phyloP scores from a whole-genome alignment of 169 alveolate species.

The Plasmodium gallinaceum region DNA sequence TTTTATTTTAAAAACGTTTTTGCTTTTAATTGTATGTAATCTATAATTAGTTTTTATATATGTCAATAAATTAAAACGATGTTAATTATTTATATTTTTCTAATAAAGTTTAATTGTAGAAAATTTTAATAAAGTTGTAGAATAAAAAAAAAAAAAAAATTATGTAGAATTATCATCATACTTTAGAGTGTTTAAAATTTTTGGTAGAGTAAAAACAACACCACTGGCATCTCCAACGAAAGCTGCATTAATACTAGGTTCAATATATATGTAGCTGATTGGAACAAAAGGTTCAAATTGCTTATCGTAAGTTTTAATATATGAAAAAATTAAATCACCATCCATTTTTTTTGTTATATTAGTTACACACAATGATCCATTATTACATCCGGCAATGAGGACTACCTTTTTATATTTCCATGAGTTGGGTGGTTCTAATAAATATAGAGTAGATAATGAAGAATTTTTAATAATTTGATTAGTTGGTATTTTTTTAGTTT shows the following conservation, averaged over 20 bases:
- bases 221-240: conserved; percentile 77
- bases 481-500: conserved; percentile 54
- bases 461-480: conserved; percentile 46
- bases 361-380: conserved; percentile 75
- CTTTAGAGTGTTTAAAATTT: conserved; percentile 36
- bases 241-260: conserved; percentile 68
- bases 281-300: conserved; percentile 74
- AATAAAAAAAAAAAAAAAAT: not conserved
- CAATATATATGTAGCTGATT: conserved; percentile 45
- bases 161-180: conserved; percentile 25
- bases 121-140: not conserved
- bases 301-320: conserved; percentile 41
- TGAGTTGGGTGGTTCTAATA: conserved; percentile 52
- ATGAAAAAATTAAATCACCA: conserved; percentile 58
- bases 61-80: no score
- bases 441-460: conserved; percentile 48
- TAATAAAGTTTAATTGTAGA: no score
- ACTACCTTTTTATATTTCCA: conserved; percentile 44
- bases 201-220: conserved; percentile 66
- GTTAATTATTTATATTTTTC: no score
- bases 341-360: conserved; percentile 50
- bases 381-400: conserved; percentile 63
- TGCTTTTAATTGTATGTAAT: no score
- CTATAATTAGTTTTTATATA: no score
- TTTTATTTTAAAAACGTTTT: no score